Conservation (phyloP, 2,329 filamentous ascomycete genomes). For the Dactylella cylindrospora region DNA sequence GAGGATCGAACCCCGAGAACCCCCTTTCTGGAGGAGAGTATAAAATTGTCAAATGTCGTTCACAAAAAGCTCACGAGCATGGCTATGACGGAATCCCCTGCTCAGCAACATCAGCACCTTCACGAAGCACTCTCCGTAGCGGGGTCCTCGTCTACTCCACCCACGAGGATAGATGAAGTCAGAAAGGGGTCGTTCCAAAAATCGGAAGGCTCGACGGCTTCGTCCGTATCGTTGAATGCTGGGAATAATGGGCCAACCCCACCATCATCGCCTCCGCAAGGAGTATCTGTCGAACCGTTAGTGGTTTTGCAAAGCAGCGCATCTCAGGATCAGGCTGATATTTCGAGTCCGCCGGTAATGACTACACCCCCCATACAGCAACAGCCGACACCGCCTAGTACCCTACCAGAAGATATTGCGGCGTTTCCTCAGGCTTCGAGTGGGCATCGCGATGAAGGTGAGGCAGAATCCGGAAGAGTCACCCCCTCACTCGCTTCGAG, state of each 20-base stretch:
- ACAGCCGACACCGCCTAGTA: slow-evolving; percentile 34
- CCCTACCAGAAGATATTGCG: slow-evolving; percentile 33
- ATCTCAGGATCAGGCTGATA: slow-evolving; percentile 6
- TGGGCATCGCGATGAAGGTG: background rate
- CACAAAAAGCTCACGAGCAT: slow-evolving; percentile 8
- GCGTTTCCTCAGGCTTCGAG: slow-evolving; percentile 29
- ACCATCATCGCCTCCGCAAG: slow-evolving; percentile 35
- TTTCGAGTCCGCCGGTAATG: background rate
- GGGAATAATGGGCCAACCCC: slow-evolving; percentile 27
- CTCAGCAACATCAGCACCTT: slow-evolving; percentile 14
- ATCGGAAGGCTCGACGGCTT: background rate
- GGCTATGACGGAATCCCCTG: slow-evolving; percentile 22
- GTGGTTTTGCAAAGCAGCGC: background rate
- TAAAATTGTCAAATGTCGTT: slow-evolving; percentile 10
- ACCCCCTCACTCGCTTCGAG: background rate
- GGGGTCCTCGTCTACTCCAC: slow-evolving; percentile 16
- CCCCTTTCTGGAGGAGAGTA: too few species aligned
- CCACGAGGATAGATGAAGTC: slow-evolving; percentile 7
- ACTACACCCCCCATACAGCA: slow-evolving; percentile 12
- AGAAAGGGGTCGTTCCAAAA: background rate
- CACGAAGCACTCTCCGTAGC: slow-evolving; percentile 11
- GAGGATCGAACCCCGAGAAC: too few species aligned
- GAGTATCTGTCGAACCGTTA: background rate
- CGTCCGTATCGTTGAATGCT: background rate
- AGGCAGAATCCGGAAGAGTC: background rate